These are phyloP conservation scores for Silene latifolia DNA, from an alignment of 148 eudicot species.

Conservation along the genomic window DNA sequence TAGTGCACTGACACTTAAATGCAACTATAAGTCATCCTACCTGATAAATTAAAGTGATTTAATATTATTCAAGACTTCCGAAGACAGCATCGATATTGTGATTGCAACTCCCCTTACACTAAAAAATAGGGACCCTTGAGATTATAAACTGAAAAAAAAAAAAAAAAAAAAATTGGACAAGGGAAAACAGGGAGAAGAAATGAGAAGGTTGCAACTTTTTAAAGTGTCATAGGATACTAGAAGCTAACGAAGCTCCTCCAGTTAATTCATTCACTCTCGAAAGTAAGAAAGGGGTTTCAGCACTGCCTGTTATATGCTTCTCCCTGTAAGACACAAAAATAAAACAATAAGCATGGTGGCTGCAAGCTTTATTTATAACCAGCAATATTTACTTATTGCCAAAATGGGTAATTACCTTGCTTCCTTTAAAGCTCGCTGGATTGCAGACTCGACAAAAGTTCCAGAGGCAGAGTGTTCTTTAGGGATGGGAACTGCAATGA, in stretches of 20 bases:
- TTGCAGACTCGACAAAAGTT: slow-evolving; percentile 71
- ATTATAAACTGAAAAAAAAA: neutral
- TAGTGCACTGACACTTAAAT: neutral
- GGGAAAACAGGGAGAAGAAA: neutral
- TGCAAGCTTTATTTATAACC: neutral
- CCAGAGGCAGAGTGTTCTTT: slow-evolving; percentile 84
- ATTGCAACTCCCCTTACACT: neutral
- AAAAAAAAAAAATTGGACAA: neutral
- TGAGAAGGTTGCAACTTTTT: neutral
- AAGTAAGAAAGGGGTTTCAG: slow-evolving; percentile 97
- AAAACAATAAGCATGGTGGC: neutral
- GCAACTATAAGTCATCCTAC: neutral
- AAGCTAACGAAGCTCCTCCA: slow-evolving; percentile 91
- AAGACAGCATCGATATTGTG: neutral
- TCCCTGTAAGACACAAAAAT: slow-evolving; percentile 44
- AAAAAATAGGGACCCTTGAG: neutral
- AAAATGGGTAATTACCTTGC: slow-evolving; percentile 48
- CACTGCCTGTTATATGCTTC: slow-evolving; percentile 74
- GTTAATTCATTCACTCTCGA: slow-evolving; percentile 83
- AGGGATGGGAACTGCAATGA: slow-evolving; percentile 94
- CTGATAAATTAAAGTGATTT: too few relatives aligned
- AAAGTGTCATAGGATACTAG: slow-evolving; percentile 68
- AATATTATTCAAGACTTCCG: neutral
- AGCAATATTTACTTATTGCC: neutral
- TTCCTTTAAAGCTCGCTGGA: slow-evolving; percentile 73